Percentiles rank a stretch among this genome's conserved stretches.
phyloP scores from a whole-genome alignment of 148 eudicot genomes.

The Rhododendron mucronatum region DNA sequence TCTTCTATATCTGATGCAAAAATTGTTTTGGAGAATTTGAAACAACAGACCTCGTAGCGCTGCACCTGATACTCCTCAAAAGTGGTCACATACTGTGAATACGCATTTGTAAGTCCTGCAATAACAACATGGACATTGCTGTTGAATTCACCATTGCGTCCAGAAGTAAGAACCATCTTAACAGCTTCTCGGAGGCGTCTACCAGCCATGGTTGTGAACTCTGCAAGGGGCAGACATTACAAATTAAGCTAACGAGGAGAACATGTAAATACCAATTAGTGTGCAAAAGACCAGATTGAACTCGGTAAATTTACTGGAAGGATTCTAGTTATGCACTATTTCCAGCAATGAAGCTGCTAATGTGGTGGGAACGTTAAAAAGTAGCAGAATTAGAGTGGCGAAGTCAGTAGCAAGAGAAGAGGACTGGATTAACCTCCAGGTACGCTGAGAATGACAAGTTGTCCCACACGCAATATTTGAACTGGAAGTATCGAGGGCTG shows the following conservation, averaged over 20 bases:
- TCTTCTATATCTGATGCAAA: neutral
- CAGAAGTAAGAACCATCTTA: slow-evolving; percentile 45
- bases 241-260: neutral
- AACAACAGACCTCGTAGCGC: slow-evolving; percentile 82
- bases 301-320: neutral
- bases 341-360: neutral
- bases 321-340: neutral
- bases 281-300: neutral
- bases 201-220: slow-evolving; percentile 98
- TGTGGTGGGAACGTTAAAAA: neutral
- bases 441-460: slow-evolving; percentile 82
- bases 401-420: slow-evolving; percentile 7
- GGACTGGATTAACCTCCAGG: slow-evolving; percentile 68
- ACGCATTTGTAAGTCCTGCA: slow-evolving; percentile 90
- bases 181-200: slow-evolving; percentile 97
- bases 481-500: slow-evolving; percentile 95
- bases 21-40: neutral
- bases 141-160: slow-evolving; percentile 40
- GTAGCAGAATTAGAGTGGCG: neutral
- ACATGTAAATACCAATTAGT: neutral
- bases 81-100: slow-evolving; percentile 92
- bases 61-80: slow-evolving; percentile 87
- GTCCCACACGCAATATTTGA: slow-evolving; percentile 87
- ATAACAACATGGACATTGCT: slow-evolving; percentile 65
- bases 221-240: slow-evolving; percentile 23